Evolutionary conservation across 2,329 filamentous ascomycete species (phyloP).

Genomic region (Torrubiellomyces zombiae): DNA sequence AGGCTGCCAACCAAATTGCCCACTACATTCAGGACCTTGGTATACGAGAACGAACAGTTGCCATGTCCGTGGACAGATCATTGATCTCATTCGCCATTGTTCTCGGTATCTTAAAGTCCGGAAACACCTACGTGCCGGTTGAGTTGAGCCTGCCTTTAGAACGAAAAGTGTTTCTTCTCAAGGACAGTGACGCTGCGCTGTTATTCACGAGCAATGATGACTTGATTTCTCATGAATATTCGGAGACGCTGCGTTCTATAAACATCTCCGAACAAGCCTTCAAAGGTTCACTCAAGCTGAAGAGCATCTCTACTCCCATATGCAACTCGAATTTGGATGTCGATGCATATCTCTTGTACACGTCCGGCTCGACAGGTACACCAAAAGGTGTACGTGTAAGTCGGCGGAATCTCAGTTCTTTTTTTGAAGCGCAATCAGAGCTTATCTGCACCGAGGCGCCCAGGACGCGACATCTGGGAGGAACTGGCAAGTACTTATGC

Average conservation of each 20-base stretch:
- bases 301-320: no score
- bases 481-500: conserved; percentile 10
- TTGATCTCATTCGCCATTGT: conserved; percentile 1
- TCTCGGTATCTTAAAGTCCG: conserved; percentile 1
- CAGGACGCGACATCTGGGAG: conserved; percentile 7
- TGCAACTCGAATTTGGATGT: no score
- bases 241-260: no score
- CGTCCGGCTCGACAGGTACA: conserved; percentile 48
- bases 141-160: not conserved
- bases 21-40: not conserved
- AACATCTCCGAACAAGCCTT: not conserved
- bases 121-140: conserved; percentile 1
- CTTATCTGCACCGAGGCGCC: no score
- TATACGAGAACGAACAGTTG: not conserved
- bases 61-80: not conserved
- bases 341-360: conserved; percentile 48
- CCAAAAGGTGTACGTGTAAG: conserved; percentile 51
- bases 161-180: conserved; percentile 1
- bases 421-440: conserved; percentile 6
- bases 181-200: not conserved
- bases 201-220: not conserved
- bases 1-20: conserved; percentile 1
- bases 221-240: no score
- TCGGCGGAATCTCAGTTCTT: conserved; percentile 7
- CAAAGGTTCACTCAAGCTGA: not conserved